Conservation (phyloP, 805 yeast species). For the Vanderwaltozyma yarrowii region DNA sequence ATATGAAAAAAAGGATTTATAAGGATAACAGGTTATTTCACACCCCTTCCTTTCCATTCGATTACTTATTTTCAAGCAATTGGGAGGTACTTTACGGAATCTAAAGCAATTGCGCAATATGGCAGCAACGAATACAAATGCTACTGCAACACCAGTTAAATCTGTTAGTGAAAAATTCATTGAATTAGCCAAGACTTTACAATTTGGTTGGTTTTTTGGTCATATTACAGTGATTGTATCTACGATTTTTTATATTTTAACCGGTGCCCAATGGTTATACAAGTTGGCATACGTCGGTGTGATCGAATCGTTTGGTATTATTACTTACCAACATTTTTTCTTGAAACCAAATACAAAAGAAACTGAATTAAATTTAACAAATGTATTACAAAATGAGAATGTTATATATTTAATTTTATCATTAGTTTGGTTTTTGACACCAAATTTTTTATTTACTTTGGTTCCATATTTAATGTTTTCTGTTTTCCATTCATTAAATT, state of each 20-base stretch:
- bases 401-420: constrained; percentile 59
- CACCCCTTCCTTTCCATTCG: too few species aligned
- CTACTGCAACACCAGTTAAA: not conserved
- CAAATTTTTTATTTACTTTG: constrained; percentile 49
- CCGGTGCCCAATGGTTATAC: constrained; percentile 39
- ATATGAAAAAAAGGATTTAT: too few species aligned
- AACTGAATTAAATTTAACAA: constrained; percentile 2
- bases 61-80: too few species aligned
- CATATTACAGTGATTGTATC: constrained; percentile 39
- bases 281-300: constrained; percentile 52
- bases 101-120: not conserved
- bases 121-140: not conserved
- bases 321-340: constrained; percentile 49
- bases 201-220: constrained; percentile 70
- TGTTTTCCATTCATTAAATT: constrained; percentile 70
- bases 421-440: constrained; percentile 45
- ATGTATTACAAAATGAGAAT: constrained; percentile 50
- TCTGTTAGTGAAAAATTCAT: constrained; percentile 1
- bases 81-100: too few species aligned
- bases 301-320: constrained; percentile 64
- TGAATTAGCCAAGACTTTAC: constrained; percentile 36
- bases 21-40: too few species aligned
- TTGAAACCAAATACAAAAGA: constrained; percentile 11
- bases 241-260: constrained; percentile 25
- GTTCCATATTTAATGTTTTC: constrained; percentile 72